Evolutionary conservation across 495 filamentous ascomycete species (phyloP).

Genomic region (Aspergillus panamensis): DNA sequence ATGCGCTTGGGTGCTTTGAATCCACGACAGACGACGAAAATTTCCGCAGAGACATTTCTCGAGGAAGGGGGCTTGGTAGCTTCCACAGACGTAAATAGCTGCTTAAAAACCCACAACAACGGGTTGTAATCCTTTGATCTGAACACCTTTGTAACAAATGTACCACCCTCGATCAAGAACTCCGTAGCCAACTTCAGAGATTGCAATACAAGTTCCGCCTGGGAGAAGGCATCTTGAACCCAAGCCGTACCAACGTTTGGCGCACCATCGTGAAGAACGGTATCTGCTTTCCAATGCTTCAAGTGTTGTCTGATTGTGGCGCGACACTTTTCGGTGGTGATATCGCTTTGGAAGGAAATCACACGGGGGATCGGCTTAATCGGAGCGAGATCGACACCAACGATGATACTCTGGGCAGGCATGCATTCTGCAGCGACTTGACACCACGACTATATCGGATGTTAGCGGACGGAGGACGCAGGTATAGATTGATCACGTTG

Average conservation of each 20-base stretch:
- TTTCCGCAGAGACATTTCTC: slow-evolving; percentile 93
- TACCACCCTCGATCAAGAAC: slow-evolving; percentile 85
- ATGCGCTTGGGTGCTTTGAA: slow-evolving; percentile 91
- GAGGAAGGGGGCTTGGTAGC: slow-evolving; percentile 96
- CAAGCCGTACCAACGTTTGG: slow-evolving; percentile 97
- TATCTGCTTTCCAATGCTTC: slow-evolving; percentile 97
- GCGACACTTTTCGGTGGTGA: slow-evolving; percentile 94
- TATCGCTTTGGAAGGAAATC: slow-evolving; percentile 96
- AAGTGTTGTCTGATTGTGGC: slow-evolving; percentile 86
- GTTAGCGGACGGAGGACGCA: slow-evolving; percentile 26
- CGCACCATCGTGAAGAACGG: slow-evolving; percentile 96
- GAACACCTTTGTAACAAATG: slow-evolving; percentile 98
- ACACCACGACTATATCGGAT: slow-evolving; percentile 73
- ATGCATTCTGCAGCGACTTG: slow-evolving; percentile 96
- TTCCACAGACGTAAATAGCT: slow-evolving; percentile 90
- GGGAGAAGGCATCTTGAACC: slow-evolving; percentile 97
- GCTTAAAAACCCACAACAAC: slow-evolving; percentile 96
- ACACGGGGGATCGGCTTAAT: slow-evolving; percentile 93
- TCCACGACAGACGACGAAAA: slow-evolving; percentile 93
- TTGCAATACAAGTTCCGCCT: slow-evolving; percentile 91
- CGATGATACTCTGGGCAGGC: slow-evolving; percentile 83
- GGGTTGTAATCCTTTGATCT: slow-evolving; percentile 96
- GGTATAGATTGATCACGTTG: not conserved
- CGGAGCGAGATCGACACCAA: slow-evolving; percentile 91
- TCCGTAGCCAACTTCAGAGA: slow-evolving; percentile 91